phyloP scores from a whole-genome alignment of 495 filamentous ascomycete species.

The Astrothelium macrocarpum region DNA sequence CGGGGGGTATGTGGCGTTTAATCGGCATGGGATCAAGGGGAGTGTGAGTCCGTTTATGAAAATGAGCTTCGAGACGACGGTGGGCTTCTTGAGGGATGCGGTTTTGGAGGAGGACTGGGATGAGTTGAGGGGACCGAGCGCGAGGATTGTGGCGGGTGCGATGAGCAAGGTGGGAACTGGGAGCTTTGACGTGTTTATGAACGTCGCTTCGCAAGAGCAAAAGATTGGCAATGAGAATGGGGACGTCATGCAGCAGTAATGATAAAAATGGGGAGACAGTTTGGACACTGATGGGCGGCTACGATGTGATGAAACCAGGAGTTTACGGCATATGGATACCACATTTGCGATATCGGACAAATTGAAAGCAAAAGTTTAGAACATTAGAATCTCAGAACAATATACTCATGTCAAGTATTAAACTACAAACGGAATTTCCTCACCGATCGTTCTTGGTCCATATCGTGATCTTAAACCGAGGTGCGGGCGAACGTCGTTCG shows the following conservation, averaged over 20 bases:
- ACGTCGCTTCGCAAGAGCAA: conserved; percentile 34
- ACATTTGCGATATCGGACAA: too few species aligned
- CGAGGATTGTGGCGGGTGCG: conserved; percentile 79
- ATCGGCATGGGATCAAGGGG: conserved; percentile 72
- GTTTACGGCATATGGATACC: too few species aligned
- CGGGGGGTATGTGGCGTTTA: conserved; percentile 83
- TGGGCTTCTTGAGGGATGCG: conserved; percentile 84
- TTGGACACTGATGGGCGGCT: too few species aligned
- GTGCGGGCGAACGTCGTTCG: conserved; percentile 2
- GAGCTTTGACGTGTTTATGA: conserved; percentile 76
- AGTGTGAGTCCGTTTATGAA: conserved; percentile 86
- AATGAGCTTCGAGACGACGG: conserved; percentile 98
- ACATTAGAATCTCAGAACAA: too few species aligned
- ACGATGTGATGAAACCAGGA: too few species aligned
- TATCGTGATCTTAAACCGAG: background rate
- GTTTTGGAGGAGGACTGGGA: conserved; percentile 85
- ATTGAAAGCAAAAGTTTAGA: too few species aligned
- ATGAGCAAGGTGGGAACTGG: conserved; percentile 79
- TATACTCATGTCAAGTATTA: background rate
- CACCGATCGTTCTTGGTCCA: background rate
- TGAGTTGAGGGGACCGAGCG: conserved; percentile 73
- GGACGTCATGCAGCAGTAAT: background rate
- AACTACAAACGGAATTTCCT: background rate
- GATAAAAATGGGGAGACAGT: background rate
- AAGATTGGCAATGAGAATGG: background rate